Evolutionary conservation across 192 early-diverging fungal species (phyloP).

Genomic region (Mortierella alpina): DNA sequence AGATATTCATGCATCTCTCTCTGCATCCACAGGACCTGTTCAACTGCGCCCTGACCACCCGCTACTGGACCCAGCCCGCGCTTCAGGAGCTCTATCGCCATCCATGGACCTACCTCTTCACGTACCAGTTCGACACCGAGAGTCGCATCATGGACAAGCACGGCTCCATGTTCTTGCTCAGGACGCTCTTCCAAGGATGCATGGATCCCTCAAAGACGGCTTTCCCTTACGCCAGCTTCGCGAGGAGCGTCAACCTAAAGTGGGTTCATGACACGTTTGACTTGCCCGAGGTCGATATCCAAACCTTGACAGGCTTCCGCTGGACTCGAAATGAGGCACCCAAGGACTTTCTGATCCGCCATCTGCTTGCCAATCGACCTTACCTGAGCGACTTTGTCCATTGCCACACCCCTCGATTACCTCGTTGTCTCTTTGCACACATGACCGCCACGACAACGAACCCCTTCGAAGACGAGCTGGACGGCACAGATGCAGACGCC

Average conservation of each 20-base stretch:
- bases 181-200: slow-evolving; percentile 47
- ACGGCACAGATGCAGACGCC: neutral
- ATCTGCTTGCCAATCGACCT: slow-evolving; percentile 39
- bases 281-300: slow-evolving; percentile 41
- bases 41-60: slow-evolving; percentile 33
- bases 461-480: slow-evolving; percentile 6
- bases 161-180: slow-evolving; percentile 45
- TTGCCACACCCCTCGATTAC: slow-evolving; percentile 31
- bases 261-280: slow-evolving; percentile 54
- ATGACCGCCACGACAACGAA: neutral
- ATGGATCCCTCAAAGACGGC: slow-evolving; percentile 32
- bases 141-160: slow-evolving; percentile 44
- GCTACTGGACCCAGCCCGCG: slow-evolving; percentile 31
- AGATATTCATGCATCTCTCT: slow-evolving; percentile 40
- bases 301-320: slow-evolving; percentile 39
- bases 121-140: slow-evolving; percentile 46
- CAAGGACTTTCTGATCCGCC: slow-evolving; percentile 48
- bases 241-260: slow-evolving; percentile 46
- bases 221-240: slow-evolving; percentile 45
- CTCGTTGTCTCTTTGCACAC: slow-evolving; percentile 40
- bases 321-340: slow-evolving; percentile 51
- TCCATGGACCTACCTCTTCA: slow-evolving; percentile 43
- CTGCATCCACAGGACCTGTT: slow-evolving; percentile 36
- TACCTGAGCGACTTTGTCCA: slow-evolving; percentile 45
- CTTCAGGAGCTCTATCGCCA: slow-evolving; percentile 51